Evolutionary conservation across 1,284 basidiomycete genomes (phyloP), one percentile per base, ranked within the genome.

Genomic region (Ganoderma sp.): DNA sequence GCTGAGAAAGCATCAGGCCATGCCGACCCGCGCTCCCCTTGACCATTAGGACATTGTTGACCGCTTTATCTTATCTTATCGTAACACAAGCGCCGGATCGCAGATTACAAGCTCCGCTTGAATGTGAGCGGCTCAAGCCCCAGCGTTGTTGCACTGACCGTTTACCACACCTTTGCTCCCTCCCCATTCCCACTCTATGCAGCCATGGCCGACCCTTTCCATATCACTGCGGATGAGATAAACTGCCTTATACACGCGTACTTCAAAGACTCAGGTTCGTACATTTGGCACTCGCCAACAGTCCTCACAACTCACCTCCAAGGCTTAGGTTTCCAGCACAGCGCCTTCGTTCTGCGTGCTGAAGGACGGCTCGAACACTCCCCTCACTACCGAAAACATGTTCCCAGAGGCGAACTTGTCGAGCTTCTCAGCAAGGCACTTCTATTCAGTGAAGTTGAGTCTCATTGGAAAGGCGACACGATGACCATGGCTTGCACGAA

Each of bases 171-270:
- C 15, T 41, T 59, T 42, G 34, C 64, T 66, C 43, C 52, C 34
- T 61, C 52, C 52, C 2, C 48, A 10, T 17, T 39, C 17, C 56
- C 17, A 41, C 64, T 66, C 48, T 63, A 70, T 72, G 69, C 73
- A 32, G 56, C 54, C 43, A 75, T 75, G 75, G 62, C 68, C 22
- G 71, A 68, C 67, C 83, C 85, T 59, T 84, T 90, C 63, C 82
- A 84, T 45, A 90, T 95, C 74, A 88, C 89, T 52, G 90, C 93
- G 52, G 93, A 94, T 75, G 93, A 95, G 77, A 84, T 95, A 65
- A 95, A 95, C 78, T 91, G 90, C 75, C 86, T 95, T 67, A 89
- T 95, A 63, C 89, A 94, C 79, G 84, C 92, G 1, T 95, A 95
- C 78, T 88, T 95, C 68, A 83, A 88, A 71, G 93, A 95, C 75